Evolutionary conservation across 495 filamentous ascomycete species (phyloP), one percentile per base, ranked within the genome.

Genomic region (Pyronema omphalodes): DNA sequence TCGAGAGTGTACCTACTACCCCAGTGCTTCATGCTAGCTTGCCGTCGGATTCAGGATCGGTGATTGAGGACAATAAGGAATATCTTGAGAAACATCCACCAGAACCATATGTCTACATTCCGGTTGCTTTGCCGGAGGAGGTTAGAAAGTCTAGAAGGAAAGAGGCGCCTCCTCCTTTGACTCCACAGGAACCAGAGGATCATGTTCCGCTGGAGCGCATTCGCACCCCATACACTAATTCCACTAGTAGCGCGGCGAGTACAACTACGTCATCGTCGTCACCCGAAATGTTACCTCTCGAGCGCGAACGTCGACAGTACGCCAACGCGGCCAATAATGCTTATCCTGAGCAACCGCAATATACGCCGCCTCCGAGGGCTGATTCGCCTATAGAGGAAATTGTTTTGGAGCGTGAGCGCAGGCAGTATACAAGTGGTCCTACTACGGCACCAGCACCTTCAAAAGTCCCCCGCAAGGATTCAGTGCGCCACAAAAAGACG

Each of bases 241-340:
- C 50, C 19, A 40, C 50, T 9, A 34, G 12, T 9, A 52, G 35
- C 14, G 19, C 39, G 39, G 12, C 37, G 7, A 52, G 50, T 41
- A 52, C 50, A 18, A 37, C 50, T n/a, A 37, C 50, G 37, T 52
- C 50, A 19, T 52, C 50, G 37, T 37, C 50, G n/a, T 37, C 50
- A 12, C 37, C 50, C 15, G 50, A 52, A 33, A 52, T 40, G 4
- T 15, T 52, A 7, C 50, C 50, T 7, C 50, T 52, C 17, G 39
- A 43, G 39, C 39, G 39, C 17, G 39, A 43, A 17, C 39, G 39
- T 17, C 12, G 39, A 6, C 39, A 43, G 17, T 43, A 43, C 17
- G 1, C 39, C 39, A 43, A 17, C 39, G 12, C 12, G 3, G 12
- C 39, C 12, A 17, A 43, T 43, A 12, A 12, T 17, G 12, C 39